Evolutionary conservation across 176 grass and related monocot species (phyloP).

Genomic region (Rhynchospora tenuis): DNA sequence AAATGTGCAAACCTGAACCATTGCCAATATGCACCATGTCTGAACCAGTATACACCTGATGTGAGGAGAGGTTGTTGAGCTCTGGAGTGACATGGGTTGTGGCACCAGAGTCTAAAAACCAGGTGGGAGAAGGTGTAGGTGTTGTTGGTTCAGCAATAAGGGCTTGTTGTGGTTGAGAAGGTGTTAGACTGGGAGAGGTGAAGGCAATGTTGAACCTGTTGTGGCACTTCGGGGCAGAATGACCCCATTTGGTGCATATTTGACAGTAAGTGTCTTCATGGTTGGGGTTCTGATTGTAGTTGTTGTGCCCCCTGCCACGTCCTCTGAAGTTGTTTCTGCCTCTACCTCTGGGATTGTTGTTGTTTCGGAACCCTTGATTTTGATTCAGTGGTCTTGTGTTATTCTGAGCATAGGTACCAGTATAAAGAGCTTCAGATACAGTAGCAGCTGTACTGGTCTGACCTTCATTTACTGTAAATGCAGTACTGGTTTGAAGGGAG

Average conservation of each 20-base stretch:
- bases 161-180: not conserved
- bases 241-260: not conserved
- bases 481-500: no score
- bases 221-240: not conserved
- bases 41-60: not conserved
- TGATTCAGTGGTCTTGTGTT: no score
- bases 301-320: not conserved
- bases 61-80: not conserved
- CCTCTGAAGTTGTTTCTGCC: no score
- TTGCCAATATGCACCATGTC: not conserved
- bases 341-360: no score
- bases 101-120: not conserved
- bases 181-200: not conserved
- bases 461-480: no score
- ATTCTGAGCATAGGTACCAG: no score
- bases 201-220: not conserved
- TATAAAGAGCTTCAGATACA: no score
- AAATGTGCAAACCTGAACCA: not conserved
- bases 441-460: no score
- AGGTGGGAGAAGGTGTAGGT: not conserved
- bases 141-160: not conserved
- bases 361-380: no score
- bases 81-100: not conserved
- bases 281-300: not conserved
- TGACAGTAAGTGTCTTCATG: not conserved